A percentile compares a stretch with the other conserved stretches of the same genome.
These are phyloP conservation scores for Thermoascus crustaceus DNA, from an alignment of 2,329 filamentous ascomycete genomes.

Conservation along the genomic window DNA sequence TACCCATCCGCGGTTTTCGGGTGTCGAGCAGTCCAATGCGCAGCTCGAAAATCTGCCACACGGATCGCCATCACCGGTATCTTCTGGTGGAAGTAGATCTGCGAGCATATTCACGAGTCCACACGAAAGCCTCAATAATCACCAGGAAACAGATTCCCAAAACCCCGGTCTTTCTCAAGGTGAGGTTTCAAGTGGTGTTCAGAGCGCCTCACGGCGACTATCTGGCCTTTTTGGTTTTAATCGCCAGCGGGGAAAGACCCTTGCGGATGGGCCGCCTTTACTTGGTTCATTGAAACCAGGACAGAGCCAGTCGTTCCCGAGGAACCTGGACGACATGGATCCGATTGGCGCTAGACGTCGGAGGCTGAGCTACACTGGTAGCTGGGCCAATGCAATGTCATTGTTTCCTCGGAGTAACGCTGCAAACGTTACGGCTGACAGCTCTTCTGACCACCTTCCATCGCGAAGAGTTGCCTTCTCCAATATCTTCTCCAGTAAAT, in stretches of 20 bases:
- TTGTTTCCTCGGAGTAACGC: conserved; percentile 41
- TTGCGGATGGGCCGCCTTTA: conserved; percentile 49
- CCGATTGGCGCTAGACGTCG: conserved; percentile 43
- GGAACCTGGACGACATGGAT: conserved; percentile 45
- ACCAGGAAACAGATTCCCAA: conserved; percentile 20
- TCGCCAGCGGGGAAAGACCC: conserved; percentile 53
- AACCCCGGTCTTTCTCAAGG: conserved; percentile 7
- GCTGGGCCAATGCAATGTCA: conserved; percentile 45
- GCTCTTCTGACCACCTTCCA: conserved; percentile 32
- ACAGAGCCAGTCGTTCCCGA: conserved; percentile 58
- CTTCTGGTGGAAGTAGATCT: conserved; percentile 36
- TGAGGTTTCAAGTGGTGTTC: conserved; percentile 33
- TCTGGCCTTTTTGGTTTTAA: conserved; percentile 51
- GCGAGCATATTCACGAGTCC: conserved; percentile 41
- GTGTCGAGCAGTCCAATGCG: conserved; percentile 20
- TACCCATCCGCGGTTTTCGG: conserved; percentile 21
- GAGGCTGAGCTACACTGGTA: conserved; percentile 50
- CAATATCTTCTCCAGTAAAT: conserved; percentile 36
- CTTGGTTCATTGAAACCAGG: conserved; percentile 51
- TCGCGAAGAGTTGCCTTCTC: conserved; percentile 34
- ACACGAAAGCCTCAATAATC: conserved; percentile 31
- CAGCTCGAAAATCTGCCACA: conserved; percentile 26
- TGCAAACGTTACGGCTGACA: conserved; percentile 32
- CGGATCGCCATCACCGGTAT: conserved; percentile 37
- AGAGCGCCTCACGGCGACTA: conserved; percentile 46